These are phyloP conservation scores for Pyricularia grisea DNA, from an alignment of 2,329 filamentous ascomycete genomes.

Conservation along the genomic window DNA sequence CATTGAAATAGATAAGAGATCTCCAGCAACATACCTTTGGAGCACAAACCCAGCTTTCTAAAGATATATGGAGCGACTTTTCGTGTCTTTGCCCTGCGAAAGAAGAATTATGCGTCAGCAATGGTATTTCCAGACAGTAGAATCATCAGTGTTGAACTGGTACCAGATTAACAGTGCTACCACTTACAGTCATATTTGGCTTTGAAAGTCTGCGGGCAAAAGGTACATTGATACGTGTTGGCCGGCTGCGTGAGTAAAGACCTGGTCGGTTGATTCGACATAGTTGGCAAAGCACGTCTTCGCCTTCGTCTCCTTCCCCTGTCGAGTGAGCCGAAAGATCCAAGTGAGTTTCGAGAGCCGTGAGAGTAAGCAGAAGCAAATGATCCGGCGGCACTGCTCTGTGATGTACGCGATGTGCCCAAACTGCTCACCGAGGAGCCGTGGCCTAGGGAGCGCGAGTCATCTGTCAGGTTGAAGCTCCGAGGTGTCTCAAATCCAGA, in stretches of 20 bases:
- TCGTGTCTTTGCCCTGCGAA: conserved; percentile 49
- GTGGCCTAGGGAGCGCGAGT: conserved; percentile 49
- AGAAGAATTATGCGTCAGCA: background rate
- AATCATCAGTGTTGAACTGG: background rate
- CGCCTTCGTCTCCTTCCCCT: conserved; percentile 41
- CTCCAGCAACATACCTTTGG: conserved; percentile 26
- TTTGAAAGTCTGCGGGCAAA: conserved; percentile 58
- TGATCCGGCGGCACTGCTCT: conserved; percentile 47
- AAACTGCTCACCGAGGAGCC: conserved; percentile 51
- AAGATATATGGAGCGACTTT: conserved; percentile 54
- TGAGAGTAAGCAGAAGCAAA: conserved; percentile 51
- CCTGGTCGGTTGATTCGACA: conserved; percentile 21
- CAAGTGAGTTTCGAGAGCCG: conserved; percentile 46
- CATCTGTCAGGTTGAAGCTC: conserved; percentile 49
- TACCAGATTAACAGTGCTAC: conserved; percentile 16
- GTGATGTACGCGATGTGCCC: conserved; percentile 52
- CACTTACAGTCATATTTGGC: conserved; percentile 53
- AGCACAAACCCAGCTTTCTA: conserved; percentile 57
- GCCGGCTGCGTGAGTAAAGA: conserved; percentile 28
- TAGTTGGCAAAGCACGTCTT: conserved; percentile 29
- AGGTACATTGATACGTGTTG: conserved; percentile 57
- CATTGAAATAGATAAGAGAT: background rate
- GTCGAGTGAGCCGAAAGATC: conserved; percentile 36
- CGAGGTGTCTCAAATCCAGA: conserved; percentile 49
- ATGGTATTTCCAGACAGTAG: background rate